Percentiles rank a stretch among this genome's conserved stretches.
These are phyloP conservation scores for Eutypella sp. DNA, from an alignment of 2,329 filamentous ascomycete species.

Conservation along the genomic window DNA sequence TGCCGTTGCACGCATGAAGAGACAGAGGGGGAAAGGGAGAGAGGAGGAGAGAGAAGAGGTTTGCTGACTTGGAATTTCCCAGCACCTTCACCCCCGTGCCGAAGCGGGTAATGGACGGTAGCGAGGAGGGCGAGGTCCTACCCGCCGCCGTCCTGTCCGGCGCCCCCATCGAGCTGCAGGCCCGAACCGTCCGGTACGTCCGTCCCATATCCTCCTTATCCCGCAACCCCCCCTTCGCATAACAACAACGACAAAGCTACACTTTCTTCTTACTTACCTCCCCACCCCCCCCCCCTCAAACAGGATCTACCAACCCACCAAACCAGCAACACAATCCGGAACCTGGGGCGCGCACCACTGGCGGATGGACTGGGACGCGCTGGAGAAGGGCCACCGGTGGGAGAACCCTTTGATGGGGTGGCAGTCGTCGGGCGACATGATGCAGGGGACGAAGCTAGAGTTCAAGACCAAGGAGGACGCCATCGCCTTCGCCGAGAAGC, in stretches of 20 bases:
- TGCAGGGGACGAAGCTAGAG: slow-evolving; percentile 88
- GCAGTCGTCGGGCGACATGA: slow-evolving; percentile 91
- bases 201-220: neutral
- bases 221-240: neutral
- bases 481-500: slow-evolving; percentile 93
- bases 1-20: neutral
- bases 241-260: no score
- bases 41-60: neutral
- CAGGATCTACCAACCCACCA: slow-evolving; percentile 88
- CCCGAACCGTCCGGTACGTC: slow-evolving; percentile 81
- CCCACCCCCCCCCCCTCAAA: neutral
- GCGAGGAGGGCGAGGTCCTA: slow-evolving; percentile 68
- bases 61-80: slow-evolving; percentile 5
- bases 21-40: neutral
- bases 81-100: slow-evolving; percentile 76
- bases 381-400: slow-evolving; percentile 91
- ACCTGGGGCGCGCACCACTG: slow-evolving; percentile 79
- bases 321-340: slow-evolving; percentile 95
- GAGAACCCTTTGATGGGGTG: slow-evolving; percentile 98
- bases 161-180: slow-evolving; percentile 89
- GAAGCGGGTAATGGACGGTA: slow-evolving; percentile 84
- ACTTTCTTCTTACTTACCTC: no score
- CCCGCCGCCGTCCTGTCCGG: slow-evolving; percentile 86
- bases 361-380: slow-evolving; percentile 98
- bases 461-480: slow-evolving; percentile 95